phyloP scores from a whole-genome alignment of 331 rosid genomes.

The Pyrus hybrid region DNA sequence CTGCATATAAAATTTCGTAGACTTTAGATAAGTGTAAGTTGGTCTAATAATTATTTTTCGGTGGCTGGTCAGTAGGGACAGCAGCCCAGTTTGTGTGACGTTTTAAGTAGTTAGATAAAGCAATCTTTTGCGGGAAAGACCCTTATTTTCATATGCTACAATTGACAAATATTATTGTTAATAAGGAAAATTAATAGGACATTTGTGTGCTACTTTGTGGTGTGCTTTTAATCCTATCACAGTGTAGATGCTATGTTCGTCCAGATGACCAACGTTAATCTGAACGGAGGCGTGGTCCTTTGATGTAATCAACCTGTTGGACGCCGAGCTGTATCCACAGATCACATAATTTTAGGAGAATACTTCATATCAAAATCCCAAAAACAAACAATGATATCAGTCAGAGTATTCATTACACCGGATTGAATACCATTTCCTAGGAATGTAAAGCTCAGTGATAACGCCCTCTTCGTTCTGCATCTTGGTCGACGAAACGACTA shows the following conservation, averaged over 20 bases:
- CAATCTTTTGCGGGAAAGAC: too few relatives aligned
- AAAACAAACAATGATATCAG: neutral
- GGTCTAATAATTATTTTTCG: too few relatives aligned
- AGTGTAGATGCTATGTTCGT: conserved; percentile 72
- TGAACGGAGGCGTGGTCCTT: conserved; percentile 91
- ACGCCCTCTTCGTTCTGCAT: conserved; percentile 69
- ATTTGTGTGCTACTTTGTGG: too few relatives aligned
- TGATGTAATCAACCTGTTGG: conserved; percentile 68
- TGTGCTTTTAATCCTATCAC: too few relatives aligned
- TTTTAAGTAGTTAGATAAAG: too few relatives aligned
- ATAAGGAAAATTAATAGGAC: too few relatives aligned
- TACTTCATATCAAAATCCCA: neutral
- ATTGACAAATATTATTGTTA: too few relatives aligned
- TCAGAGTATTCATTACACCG: neutral
- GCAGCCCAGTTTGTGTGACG: too few relatives aligned
- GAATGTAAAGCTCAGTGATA: conserved; percentile 63
- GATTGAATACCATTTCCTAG: conserved; percentile 45
- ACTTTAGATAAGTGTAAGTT: too few relatives aligned
- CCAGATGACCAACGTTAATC: conserved; percentile 76
- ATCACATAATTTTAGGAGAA: neutral
- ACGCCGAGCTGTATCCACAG: conserved; percentile 49
- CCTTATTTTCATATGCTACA: too few relatives aligned
- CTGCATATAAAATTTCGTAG: too few relatives aligned
- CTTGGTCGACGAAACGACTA: neutral
- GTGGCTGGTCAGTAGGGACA: too few relatives aligned